Evolutionary conservation across 139 green algal genomes (phyloP).

Genomic region (Mesotaenium endlicherianum): DNA sequence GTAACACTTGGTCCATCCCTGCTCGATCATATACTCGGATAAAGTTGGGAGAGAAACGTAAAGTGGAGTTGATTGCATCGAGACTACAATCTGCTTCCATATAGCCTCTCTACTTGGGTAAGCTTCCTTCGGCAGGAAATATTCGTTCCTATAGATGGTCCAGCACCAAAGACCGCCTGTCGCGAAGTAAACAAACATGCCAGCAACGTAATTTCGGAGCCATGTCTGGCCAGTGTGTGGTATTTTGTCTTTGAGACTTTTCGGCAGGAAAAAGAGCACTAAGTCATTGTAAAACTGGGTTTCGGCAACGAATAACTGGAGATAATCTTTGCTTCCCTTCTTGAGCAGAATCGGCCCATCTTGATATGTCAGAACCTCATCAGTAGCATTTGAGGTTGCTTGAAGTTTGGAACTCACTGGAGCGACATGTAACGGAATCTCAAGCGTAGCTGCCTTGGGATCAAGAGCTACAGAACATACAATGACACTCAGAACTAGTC

Average conservation of each 20-base stretch:
- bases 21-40: slow-evolving; percentile 74
- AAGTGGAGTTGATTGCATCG: slow-evolving; percentile 74
- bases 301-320: slow-evolving; percentile 14
- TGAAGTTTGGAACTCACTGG: no score
- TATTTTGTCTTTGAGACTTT: slow-evolving; percentile 17
- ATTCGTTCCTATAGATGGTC: slow-evolving; percentile 7
- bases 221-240: slow-evolving; percentile 70
- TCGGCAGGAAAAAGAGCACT: slow-evolving; percentile 15
- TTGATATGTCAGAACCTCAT: no score
- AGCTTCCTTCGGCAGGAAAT: background rate
- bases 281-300: slow-evolving; percentile 22
- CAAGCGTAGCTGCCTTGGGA: no score
- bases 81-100: slow-evolving; percentile 68
- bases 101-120: slow-evolving; percentile 42
- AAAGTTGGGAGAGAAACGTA: slow-evolving; percentile 80
- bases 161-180: background rate
- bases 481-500: no score
- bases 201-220: slow-evolving; percentile 76
- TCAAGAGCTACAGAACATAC: no score
- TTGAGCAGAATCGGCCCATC: no score
- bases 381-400: no score
- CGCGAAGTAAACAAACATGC: slow-evolving; percentile 71
- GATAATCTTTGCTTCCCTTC: background rate
- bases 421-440: no score
- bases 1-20: slow-evolving; percentile 82